Base-by-base conservation (phyloP, 306 rosid genomes). In the Sechiopsis laciniata region DNA sequence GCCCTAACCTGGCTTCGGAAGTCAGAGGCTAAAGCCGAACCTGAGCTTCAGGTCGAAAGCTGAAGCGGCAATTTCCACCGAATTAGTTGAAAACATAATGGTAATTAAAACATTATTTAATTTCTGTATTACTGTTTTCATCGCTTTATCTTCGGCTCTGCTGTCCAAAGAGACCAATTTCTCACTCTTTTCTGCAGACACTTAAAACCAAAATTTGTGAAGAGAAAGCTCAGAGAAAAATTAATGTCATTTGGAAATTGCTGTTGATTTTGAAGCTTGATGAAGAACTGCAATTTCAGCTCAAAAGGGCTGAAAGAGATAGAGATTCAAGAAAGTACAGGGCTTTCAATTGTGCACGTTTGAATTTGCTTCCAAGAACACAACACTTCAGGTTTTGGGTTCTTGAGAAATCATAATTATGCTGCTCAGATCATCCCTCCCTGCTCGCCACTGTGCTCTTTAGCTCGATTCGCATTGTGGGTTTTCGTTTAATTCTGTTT, bases 81-180 rank as follows among this genome's bases (percentile, higher is more conserved):
- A n/a, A 51, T 55, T 73, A 21, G 32, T 40, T 20, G 51, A 73
- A 26, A 73, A 73, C 48, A 50, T 52, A 50, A 69, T 70, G 24
- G 14, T 70, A 70, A 70, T 70, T 70, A 52, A 52, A 9, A 10
- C 17, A 55, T 55, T 32, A 56, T 5, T 73, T 56, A 56, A 35
- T 73, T 13, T 12, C 46, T 37, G 2, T 9, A 62, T 72, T 32
- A 73, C 55, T 20, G 37, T 70, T 52, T 70, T 70, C 59, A 24
- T 70, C 42, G 76, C 76, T 73, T 73, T 73, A 73, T 73, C 65
- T 72, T 72, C 65, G 76, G 64, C 53, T 72, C 35, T 72, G 65
- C 55, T 72, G 65, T 55, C 76, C 13, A n/a, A 55, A 55, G 64
- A 55, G 37, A 6, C 76, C 76, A 72, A 7, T 72, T 54, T 72